Conservation (phyloP, 164 flowering plant species). For the Vitis rotundifolia region DNA sequence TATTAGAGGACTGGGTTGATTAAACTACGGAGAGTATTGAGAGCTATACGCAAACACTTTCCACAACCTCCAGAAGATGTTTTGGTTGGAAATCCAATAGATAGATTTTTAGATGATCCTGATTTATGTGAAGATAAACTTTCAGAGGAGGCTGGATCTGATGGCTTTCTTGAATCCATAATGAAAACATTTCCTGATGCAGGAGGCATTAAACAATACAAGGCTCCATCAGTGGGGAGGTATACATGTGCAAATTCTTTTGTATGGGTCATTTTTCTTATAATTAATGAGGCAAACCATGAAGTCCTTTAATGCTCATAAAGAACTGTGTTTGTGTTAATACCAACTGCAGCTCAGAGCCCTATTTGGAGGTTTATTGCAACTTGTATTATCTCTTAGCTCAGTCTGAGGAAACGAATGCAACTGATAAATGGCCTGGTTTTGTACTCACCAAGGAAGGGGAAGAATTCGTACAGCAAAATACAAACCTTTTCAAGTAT, state of each 20-base stretch:
- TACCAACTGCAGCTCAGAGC: constrained; percentile 68
- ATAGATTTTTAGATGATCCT: constrained; percentile 79
- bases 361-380: constrained; percentile 78
- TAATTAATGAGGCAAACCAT: background rate
- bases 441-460: constrained; percentile 98
- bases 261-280: background rate
- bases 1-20: constrained; percentile 81
- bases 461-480: constrained; percentile 92
- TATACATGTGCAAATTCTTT: constrained; percentile 14
- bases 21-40: constrained; percentile 88
- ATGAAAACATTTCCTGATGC: constrained; percentile 53
- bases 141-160: constrained; percentile 74
- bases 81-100: constrained; percentile 66
- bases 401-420: constrained; percentile 90
- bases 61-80: constrained; percentile 87
- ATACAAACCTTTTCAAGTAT: constrained; percentile 84
- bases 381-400: constrained; percentile 83
- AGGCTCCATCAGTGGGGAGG: constrained; percentile 48
- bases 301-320: background rate
- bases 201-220: constrained; percentile 43
- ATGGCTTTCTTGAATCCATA: constrained; percentile 62
- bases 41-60: constrained; percentile 91
- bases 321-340: constrained; percentile 1
- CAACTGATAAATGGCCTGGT: constrained; percentile 96
- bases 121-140: constrained; percentile 78